Percentiles rank a stretch among this genome's conserved stretches.
Conservation (phyloP, 2,329 filamentous ascomycete species). For the Hypoxylon sp. region DNA sequence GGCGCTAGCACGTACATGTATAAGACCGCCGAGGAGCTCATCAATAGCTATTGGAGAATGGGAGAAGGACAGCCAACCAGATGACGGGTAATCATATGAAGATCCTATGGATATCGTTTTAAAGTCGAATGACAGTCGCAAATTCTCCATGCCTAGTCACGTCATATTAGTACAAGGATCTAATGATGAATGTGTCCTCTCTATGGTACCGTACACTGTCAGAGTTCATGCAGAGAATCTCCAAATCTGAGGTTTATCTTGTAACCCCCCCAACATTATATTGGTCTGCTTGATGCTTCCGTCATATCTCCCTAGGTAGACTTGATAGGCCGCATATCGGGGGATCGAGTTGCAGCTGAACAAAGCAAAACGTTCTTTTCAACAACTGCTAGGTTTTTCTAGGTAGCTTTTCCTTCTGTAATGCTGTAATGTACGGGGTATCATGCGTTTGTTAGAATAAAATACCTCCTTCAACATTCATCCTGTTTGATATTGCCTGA, state of each 20-base stretch:
- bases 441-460: not conserved
- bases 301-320: conserved; percentile 1
- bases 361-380: not conserved
- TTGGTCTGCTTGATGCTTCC: conserved; percentile 6
- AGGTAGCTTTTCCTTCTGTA: not conserved
- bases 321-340: not conserved
- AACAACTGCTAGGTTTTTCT: not conserved
- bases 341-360: conserved; percentile 6
- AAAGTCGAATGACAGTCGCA: conserved; percentile 16
- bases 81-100: conserved; percentile 15
- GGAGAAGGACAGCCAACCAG: conserved; percentile 23
- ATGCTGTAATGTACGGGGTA: not conserved
- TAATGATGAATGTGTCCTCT: conserved; percentile 20
- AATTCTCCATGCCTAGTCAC: conserved; percentile 38
- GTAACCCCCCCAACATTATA: conserved; percentile 4
- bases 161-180: conserved; percentile 41
- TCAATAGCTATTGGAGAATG: conserved; percentile 10
- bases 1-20: conserved; percentile 15
- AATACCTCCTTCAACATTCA: not conserved
- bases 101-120: conserved; percentile 26
- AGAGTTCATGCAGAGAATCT: conserved; percentile 23
- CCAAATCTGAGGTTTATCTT: conserved; percentile 16
- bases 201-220: conserved; percentile 7
- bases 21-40: conserved; percentile 6
- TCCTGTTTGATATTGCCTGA: not conserved